Percentiles rank a stretch among this genome's conserved stretches.
These are phyloP conservation scores for Neurospora terricola DNA, from an alignment of 495 filamentous ascomycete genomes.

Conservation along the genomic window DNA sequence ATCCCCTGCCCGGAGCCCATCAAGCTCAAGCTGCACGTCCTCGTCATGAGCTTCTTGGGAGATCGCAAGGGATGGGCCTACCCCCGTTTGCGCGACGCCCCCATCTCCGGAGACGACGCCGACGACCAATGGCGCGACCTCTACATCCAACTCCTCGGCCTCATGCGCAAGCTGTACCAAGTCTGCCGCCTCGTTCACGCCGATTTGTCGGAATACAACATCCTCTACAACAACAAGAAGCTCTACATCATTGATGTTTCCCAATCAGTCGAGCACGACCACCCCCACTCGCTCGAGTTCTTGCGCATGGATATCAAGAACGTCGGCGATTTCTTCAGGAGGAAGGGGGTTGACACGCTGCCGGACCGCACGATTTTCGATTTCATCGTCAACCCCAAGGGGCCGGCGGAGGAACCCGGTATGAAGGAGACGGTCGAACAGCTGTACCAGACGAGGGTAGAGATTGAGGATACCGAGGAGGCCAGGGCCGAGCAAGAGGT, in stretches of 20 bases:
- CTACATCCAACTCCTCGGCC: slow-evolving; percentile 73
- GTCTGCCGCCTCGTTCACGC: slow-evolving; percentile 85
- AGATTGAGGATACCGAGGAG: slow-evolving; percentile 32
- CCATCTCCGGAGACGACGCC: slow-evolving; percentile 35
- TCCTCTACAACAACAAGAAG: slow-evolving; percentile 74
- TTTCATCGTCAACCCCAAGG: slow-evolving; percentile 59
- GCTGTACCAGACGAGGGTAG: slow-evolving; percentile 29
- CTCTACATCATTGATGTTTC: slow-evolving; percentile 95
- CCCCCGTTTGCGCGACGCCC: slow-evolving; percentile 57
- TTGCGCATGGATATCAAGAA: slow-evolving; percentile 98
- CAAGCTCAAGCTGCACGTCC: slow-evolving; percentile 75
- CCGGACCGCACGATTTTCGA: slow-evolving; percentile 64
- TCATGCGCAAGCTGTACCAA: slow-evolving; percentile 90
- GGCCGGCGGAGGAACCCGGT: slow-evolving; percentile 36
- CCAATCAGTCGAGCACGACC: slow-evolving; percentile 92
- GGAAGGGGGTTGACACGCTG: slow-evolving; percentile 70
- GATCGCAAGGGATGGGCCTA: slow-evolving; percentile 78
- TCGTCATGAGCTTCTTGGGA: slow-evolving; percentile 89
- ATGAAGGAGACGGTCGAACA: slow-evolving; percentile 34
- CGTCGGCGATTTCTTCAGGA: slow-evolving; percentile 78
- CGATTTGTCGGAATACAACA: slow-evolving; percentile 94
- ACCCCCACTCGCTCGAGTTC: slow-evolving; percentile 84
- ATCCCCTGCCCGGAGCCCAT: slow-evolving; percentile 88
- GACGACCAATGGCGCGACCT: slow-evolving; percentile 69
- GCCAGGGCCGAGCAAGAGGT: slow-evolving; percentile 47